Evolutionary conservation across 2,329 filamentous ascomycete genomes (phyloP).

Genomic region (Colletotrichum sp.): DNA sequence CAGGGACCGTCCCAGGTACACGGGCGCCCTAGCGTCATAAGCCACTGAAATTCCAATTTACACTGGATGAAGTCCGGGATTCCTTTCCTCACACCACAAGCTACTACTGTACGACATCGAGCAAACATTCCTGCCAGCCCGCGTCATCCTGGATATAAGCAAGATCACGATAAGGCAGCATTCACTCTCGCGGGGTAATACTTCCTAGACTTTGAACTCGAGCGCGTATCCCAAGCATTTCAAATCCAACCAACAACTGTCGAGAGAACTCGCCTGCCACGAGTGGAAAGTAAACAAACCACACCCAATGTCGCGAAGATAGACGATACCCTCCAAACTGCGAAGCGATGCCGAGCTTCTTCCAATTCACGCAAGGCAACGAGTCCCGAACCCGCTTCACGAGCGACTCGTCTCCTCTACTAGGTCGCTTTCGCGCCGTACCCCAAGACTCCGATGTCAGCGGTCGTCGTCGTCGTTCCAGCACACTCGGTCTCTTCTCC

Average conservation of each 20-base stretch:
- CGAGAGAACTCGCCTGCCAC: background rate
- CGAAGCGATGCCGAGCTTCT: constrained; percentile 64
- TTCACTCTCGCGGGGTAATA: background rate
- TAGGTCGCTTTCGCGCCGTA: constrained; percentile 70
- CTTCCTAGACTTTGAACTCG: background rate
- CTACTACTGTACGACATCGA: background rate
- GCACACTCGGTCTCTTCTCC: constrained; percentile 29
- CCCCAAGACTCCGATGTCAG: constrained; percentile 44
- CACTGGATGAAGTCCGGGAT: constrained; percentile 7
- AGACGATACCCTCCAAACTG: background rate
- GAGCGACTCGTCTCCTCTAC: constrained; percentile 62
- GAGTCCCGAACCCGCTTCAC: constrained; percentile 59
- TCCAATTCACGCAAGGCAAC: constrained; percentile 69
- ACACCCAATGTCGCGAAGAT: constrained; percentile 10
- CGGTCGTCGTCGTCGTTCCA: constrained; percentile 31
- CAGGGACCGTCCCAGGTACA: constrained; percentile 14
- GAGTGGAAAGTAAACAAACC: constrained; percentile 6
- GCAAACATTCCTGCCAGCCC: constrained; percentile 4
- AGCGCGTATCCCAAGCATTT: background rate
- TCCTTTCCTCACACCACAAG: constrained; percentile 2
- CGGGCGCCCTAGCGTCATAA: constrained; percentile 6
- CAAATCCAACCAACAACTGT: background rate
- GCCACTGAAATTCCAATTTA: constrained; percentile 12
- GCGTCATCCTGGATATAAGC: background rate
- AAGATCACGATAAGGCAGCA: background rate